Conservation (phyloP, 1,284 basidiomycete genomes). For the Rhodotorula sp. region DNA sequence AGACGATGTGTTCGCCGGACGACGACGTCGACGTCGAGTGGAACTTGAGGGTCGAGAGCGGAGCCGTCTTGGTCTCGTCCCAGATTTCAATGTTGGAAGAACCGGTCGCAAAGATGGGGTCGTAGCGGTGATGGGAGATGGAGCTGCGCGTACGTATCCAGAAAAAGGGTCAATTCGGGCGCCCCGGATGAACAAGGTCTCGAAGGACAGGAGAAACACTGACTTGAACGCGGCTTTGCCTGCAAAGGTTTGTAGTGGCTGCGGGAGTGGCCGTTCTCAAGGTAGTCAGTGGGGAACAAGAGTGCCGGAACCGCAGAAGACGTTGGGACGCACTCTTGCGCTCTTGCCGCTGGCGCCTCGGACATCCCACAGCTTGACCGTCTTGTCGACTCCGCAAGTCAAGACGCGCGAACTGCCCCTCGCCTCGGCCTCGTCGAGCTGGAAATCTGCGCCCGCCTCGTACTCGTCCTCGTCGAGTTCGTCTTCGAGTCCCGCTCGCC, state of each 20-base stretch:
- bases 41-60: slow-evolving; percentile 62
- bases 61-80: slow-evolving; percentile 84
- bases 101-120: slow-evolving; percentile 88
- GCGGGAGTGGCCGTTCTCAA: slow-evolving; percentile 39
- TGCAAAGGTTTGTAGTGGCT: slow-evolving; percentile 70
- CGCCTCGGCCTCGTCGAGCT: slow-evolving; percentile 21
- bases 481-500: slow-evolving; percentile 25
- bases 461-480: slow-evolving; percentile 39
- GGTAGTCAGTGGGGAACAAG: slow-evolving; percentile 7
- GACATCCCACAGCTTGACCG: slow-evolving; percentile 84
- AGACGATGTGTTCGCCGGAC: slow-evolving; percentile 76
- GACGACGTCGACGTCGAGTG: slow-evolving; percentile 67
- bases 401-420: slow-evolving; percentile 66
- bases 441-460: slow-evolving; percentile 8
- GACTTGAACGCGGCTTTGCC: slow-evolving; percentile 87
- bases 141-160: slow-evolving; percentile 57
- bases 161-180: slow-evolving; percentile 19
- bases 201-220: slow-evolving; percentile 42
- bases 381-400: slow-evolving; percentile 88
- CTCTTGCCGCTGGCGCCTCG: slow-evolving; percentile 48
- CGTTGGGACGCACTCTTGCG: slow-evolving; percentile 18
- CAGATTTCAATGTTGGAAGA: slow-evolving; percentile 93
- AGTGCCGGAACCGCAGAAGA: not conserved
- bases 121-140: slow-evolving; percentile 87
- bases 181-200: accelerated